These are phyloP conservation scores for Candida suzukii DNA, from an alignment of 805 yeast species.

Conservation along the genomic window DNA sequence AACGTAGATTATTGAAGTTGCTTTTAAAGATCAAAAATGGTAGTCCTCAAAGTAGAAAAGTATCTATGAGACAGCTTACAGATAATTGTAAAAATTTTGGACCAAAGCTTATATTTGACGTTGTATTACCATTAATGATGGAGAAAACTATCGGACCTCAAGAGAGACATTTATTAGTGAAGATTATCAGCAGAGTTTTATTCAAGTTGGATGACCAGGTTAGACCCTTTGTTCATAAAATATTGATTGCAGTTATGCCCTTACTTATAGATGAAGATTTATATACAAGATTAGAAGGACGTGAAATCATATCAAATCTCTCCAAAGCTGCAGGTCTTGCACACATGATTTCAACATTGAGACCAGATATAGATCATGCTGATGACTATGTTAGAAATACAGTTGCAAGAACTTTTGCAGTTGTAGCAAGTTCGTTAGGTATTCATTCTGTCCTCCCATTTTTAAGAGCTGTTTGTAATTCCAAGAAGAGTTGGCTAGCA, in stretches of 20 bases:
- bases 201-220: conserved; percentile 58
- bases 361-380: conserved; percentile 75
- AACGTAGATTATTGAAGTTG: conserved; percentile 53
- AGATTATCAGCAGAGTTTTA: conserved; percentile 63
- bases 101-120: conserved; percentile 58
- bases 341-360: conserved; percentile 66
- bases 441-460: conserved; percentile 69
- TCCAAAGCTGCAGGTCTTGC: conserved; percentile 80
- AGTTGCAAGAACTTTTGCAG: conserved; percentile 76
- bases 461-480: conserved; percentile 67
- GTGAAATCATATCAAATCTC: conserved; percentile 68
- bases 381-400: conserved; percentile 77
- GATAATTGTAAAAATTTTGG: conserved; percentile 63
- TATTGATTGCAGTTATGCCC: conserved; percentile 72
- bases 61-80: conserved; percentile 58
- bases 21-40: conserved; percentile 77
- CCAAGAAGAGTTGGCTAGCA: conserved; percentile 74
- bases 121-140: conserved; percentile 67
- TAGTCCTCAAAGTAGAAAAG: conserved; percentile 56
- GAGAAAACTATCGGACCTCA: conserved; percentile 70
- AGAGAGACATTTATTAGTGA: conserved; percentile 77
- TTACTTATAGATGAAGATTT: conserved; percentile 72
- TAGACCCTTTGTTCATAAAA: conserved; percentile 66
- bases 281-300: conserved; percentile 68
- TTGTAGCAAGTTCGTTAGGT: conserved; percentile 76